Base-by-base conservation (phyloP, 2,329 filamentous ascomycete species). In the Xylariomycetidae sp. region DNA sequence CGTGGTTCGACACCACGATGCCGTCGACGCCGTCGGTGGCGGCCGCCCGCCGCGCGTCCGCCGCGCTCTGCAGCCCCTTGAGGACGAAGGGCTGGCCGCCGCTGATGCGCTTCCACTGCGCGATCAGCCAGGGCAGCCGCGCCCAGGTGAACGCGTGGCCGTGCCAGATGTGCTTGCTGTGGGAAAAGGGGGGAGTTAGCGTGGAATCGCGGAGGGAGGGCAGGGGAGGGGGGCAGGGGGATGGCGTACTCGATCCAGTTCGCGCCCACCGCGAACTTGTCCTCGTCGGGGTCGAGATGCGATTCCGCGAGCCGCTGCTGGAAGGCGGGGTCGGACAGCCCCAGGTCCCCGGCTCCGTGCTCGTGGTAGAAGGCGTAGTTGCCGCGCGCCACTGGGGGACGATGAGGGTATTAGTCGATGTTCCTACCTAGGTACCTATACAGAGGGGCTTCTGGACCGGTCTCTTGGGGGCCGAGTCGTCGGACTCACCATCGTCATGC, bases 321-420 rank as follows among this genome's bases (percentile, higher is more conserved):
- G 48, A 82, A 82, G 0, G 79, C 72, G 0, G 73, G 74, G 38
- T 82, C 76, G 0, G 58, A 56, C 0, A 81, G 60, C 0, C 75
- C 76, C 8, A 82, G 45, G 29, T 79, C 74, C 0, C 50, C 48
- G 0, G 68, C 70, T 9, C 76, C 76, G 22, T 69, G 61, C 10
- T 74, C 74, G 36, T 74, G 69, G 52, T 79, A 79, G 47, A 81
- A 81, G 0, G 74, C 73, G 47, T 79, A 80, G 46, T 79, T 80
- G 25, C 63, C 67, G 7, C 61, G 68, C 10, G 63, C 64, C 14
- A 71, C n/a, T n/a, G n/a, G n/a, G n/a, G n/a, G n/a, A n/a, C n/a
- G n/a, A n/a, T n/a, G n/a, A n/a, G n/a, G n/a, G n/a, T n/a, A n/a
- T n/a, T n/a, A n/a, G n/a, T n/a, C n/a, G n/a, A n/a, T n/a, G n/a